These are phyloP conservation scores for Cercospora sojina DNA, from an alignment of 2,329 filamentous ascomycete species.

Conservation along the genomic window DNA sequence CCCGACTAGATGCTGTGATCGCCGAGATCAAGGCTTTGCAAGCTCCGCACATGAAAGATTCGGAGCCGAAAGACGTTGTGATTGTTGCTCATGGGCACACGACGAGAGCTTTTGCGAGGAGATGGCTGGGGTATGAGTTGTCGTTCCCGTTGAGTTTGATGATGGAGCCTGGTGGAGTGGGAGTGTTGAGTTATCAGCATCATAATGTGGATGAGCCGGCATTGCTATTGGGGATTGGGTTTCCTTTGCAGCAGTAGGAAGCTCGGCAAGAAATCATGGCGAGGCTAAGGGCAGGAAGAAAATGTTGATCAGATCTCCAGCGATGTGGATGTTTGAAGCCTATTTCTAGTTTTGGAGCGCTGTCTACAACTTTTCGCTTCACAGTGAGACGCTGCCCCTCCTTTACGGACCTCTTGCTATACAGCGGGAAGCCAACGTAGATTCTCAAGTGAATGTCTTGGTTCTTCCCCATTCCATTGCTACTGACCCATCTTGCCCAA, in stretches of 20 bases:
- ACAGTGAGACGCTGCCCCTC: background rate
- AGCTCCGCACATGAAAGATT: constrained; percentile 45
- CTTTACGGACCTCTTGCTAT: background rate
- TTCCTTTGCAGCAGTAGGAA: constrained; percentile 41
- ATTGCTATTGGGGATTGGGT: constrained; percentile 72
- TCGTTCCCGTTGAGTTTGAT: constrained; percentile 70
- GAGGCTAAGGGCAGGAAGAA: background rate
- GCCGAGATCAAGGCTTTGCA: constrained; percentile 66
- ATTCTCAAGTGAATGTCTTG: background rate
- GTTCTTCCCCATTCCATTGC: background rate
- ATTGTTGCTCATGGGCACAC: constrained; percentile 85
- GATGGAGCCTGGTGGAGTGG: constrained; percentile 80
- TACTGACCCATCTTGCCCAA: background rate
- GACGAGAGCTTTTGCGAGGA: constrained; percentile 77
- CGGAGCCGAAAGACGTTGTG: constrained; percentile 62
- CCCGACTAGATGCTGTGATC: constrained; percentile 71
- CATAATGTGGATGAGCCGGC: constrained; percentile 75
- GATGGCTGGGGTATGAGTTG: constrained; percentile 70
- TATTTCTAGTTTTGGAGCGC: background rate
- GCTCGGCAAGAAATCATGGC: no score
- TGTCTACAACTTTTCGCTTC: background rate
- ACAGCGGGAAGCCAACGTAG: background rate
- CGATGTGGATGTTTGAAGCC: background rate
- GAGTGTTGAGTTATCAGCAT: constrained; percentile 80
- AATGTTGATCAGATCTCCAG: background rate